A percentile compares a stretch with the other conserved stretches of the same genome.
Evolutionary conservation across 305 asterid species (phyloP).

Genomic region (Coffea humblotiana): DNA sequence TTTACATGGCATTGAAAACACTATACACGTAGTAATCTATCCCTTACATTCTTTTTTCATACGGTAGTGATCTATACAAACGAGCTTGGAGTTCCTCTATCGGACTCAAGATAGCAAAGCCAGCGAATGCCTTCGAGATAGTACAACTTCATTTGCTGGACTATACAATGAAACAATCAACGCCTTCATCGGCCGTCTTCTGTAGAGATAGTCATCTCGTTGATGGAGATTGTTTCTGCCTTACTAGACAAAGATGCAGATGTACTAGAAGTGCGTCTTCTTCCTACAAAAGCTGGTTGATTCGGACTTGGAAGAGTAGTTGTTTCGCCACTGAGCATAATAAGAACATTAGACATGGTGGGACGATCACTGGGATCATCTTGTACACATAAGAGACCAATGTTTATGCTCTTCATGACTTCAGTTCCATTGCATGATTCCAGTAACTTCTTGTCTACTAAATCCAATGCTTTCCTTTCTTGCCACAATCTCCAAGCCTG

Average conservation of each 20-base stretch:
- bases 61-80: too few relatives aligned
- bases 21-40: too few relatives aligned
- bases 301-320: constrained; percentile 17
- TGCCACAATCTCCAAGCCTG: constrained; percentile 39
- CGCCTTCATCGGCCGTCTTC: constrained; percentile 16
- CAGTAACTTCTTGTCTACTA: constrained; percentile 13
- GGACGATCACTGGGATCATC: constrained; percentile 40
- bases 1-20: too few relatives aligned
- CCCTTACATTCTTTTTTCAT: too few relatives aligned
- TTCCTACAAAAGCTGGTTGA: constrained; percentile 18
- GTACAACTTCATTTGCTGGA: neutral
- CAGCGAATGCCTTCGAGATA: too few relatives aligned
- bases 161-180: neutral
- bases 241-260: constrained; percentile 21
- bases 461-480: constrained; percentile 20
- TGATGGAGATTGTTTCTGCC: neutral
- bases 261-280: constrained; percentile 5
- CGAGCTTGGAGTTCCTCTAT: too few relatives aligned
- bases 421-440: constrained; percentile 17
- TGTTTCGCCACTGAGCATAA: constrained; percentile 20
- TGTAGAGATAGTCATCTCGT: constrained; percentile 14
- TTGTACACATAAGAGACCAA: constrained; percentile 34
- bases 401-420: constrained; percentile 27
- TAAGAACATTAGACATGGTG: constrained; percentile 24
- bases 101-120: too few relatives aligned